Base-by-base conservation (phyloP, 768 basidiomycete species). In the Psilocybe cubensis region DNA sequence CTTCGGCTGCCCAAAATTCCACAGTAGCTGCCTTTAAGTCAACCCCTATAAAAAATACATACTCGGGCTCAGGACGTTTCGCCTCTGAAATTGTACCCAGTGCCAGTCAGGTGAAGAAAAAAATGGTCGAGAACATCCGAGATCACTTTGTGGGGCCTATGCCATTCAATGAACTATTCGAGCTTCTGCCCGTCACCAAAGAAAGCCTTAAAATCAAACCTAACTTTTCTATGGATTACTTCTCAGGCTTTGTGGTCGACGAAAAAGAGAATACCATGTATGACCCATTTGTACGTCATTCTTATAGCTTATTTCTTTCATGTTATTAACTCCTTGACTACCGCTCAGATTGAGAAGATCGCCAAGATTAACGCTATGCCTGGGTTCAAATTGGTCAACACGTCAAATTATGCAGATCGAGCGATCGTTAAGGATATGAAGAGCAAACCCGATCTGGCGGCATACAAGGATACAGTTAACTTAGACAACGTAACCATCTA, bases 71-170 rank as follows among this genome's bases (percentile, higher is more conserved):
- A 7, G 31, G 21, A 35, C 49, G 24, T 4, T 50, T 50, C 21
- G 31, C 49, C 5, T 35, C 49, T 7, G 14, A 35, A 10, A 44
- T 18, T 44, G 10, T 20, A 6, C 11, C 21, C 18, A 18, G 17
- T 11, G 49, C 49, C n/a, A 10, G 23, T 5, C n/a, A 17, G 4
- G 12, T 50, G 6, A 28, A 50, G 29, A n/a, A 20, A 2, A 27
- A 43, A 18, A 53, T 53, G 52, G 40, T 21, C 7, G n/a, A 21
- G 44, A 42, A 44, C 27, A 7, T 53, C 18, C 11, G n/a, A 8
- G 52, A 42, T 18, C 41, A 44, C 10, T 53, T 40, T 40, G 41
- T 53, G 9, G 52, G 42, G 27, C 42, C 52, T 27, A 53, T 53
- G 25, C 41, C 41, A 2, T 23, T 43, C 12, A 14, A 31, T 7